Conservation (phyloP, 345 rosid genomes). For the Pseudoturritis turrita region DNA sequence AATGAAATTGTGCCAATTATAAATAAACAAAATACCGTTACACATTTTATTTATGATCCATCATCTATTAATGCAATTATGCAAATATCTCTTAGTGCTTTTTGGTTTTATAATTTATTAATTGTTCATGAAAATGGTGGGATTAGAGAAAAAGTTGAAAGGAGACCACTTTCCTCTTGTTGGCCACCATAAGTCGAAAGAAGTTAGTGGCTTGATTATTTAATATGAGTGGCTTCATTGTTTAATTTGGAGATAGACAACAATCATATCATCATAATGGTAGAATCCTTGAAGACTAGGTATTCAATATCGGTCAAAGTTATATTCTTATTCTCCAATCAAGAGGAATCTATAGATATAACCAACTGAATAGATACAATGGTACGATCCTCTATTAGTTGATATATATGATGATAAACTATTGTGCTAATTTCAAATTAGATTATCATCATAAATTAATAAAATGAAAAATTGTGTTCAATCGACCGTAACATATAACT, state of each 20-base stretch:
- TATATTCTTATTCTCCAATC: neutral
- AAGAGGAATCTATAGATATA: neutral
- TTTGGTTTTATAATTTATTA: conserved; percentile 28
- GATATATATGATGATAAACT: too few relatives aligned
- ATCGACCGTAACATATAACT: too few relatives aligned
- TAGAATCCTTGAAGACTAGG: conserved; percentile 5
- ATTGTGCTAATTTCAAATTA: too few relatives aligned
- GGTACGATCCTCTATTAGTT: too few relatives aligned
- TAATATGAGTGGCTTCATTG: conserved; percentile 15
- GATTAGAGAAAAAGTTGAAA: conserved; percentile 38
- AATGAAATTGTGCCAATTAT: neutral
- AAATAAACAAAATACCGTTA: neutral
- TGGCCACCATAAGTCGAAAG: conserved; percentile 53
- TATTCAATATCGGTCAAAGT: neutral
- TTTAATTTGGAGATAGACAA: neutral
- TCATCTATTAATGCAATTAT: neutral
- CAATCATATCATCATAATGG: conserved; percentile 6
- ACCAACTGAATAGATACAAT: neutral
- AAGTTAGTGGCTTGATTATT: conserved; percentile 47
- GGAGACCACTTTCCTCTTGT: conserved; percentile 57
- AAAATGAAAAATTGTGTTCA: too few relatives aligned
- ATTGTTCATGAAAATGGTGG: conserved; percentile 25
- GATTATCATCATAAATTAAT: too few relatives aligned
- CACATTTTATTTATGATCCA: neutral
- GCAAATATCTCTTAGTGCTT: neutral